Base-by-base conservation (phyloP, 768 basidiomycete species). In the Erythrobasidium yunnanense region DNA sequence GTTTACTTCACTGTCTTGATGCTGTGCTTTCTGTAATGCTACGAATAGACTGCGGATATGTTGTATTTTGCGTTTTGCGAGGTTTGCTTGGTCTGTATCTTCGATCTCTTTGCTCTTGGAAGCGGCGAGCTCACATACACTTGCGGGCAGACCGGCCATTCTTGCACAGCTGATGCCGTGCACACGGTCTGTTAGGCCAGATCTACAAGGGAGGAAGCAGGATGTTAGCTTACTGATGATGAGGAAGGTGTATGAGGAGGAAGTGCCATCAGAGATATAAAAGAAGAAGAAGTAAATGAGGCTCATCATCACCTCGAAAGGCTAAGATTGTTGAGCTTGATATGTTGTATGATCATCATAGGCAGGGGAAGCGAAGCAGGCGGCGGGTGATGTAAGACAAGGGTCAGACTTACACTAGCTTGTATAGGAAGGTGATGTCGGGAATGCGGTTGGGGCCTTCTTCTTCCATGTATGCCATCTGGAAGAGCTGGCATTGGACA, bases 351-450 rank as follows among this genome's bases (percentile, higher is more conserved):
- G 52, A 51, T 27, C 60, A 63, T 63, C 60, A 63, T 51, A 23
- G 60, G 60, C 60, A n/a, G 38, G 23, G 45, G 45, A 29, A 27
- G 58, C 32, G 55, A 42, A 8, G 33, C n/a, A 35, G 29, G 55
- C 18, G 15, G n/a, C 6, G 15, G 33, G 15, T 33, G 34, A 20
- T n/a, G 55, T 18, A 42, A 11, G 58, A 13, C n/a, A 5, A 47
- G 13, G 32, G 60, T 17, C 29, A 49, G 5, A 51, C 60, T 51
- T 25, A 63, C 0, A 81, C 81, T 22, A 96, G 78, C 30, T 78
- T 81, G 76, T 93, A 99, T 30, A 95, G 77, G 77, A 97, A 99
- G 4, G 86, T 87, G 45, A 99, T 86, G 53, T 87, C 84, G 87
- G 85, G 68, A 68, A 32, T 15, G 42, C 34, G 20, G 60, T 69